Base-by-base conservation (phyloP, 768 basidiomycete species). In the Rhodotorula diobovata region DNA sequence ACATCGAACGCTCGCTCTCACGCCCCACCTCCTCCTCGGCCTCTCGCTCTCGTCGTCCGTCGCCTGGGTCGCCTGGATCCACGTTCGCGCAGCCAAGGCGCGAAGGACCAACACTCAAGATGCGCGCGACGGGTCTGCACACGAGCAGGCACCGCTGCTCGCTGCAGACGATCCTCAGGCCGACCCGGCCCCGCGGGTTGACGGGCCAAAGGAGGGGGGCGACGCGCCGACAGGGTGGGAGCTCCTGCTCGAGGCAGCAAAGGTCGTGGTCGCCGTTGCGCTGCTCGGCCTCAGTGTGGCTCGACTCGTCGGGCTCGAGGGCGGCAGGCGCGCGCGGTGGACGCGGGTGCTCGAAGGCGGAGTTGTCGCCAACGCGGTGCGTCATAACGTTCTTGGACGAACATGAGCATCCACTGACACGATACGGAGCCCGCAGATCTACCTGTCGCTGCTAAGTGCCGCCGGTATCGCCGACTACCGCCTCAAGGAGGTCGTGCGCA, bases 301-400 rank as follows among this genome's bases (percentile, higher is more conserved):
- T 0, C 55, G 41, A 14, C 5, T 71, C 15, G 23, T 45, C 11
- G 70, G 39, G 28, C n/a, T 28, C 23, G 64, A 56, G 12, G 67
- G 43, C 5, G 63, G 46, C 32, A 25, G 30, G 37, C 48, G 46
- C 48, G 23, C 18, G 20, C 64, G 34, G 37, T 72, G 71, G 71
- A 55, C 34, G 20, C 50, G 48, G 32, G 58, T 72, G 3, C 55
- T 56, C 14, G 63, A 72, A 9, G 71, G 59, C 18, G 71, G 71
- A 0, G 20, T 68, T 8, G 23, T 62, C 4, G 63, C 43, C 0
- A 12, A 43, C 2, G 8, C 63, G 15, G 71, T 72, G 58, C 43
- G 71, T 55, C 4, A 15, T 53, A 15, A 10, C 30, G 5, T 55
- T 16, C 25, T 12, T 6, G 11, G 0, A 16, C 2, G 15, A 25